Percentiles rank a stretch among this genome's conserved stretches.
Evolutionary conservation across 2,329 filamentous ascomycete species (phyloP).

Genomic region (Annulohypoxylon truncatum): DNA sequence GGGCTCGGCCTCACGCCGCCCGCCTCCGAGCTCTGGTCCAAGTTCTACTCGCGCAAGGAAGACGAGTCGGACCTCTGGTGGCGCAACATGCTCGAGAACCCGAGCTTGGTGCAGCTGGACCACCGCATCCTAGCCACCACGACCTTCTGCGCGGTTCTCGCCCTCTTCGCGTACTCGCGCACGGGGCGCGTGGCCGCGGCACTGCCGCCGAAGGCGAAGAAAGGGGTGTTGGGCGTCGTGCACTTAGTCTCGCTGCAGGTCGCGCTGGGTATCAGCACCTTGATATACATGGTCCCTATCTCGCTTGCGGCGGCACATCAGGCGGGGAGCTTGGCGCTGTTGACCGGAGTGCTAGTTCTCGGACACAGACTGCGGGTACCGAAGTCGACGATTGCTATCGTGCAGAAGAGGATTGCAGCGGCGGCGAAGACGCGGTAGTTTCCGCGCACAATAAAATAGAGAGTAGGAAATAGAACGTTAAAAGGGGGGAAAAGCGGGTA

Average conservation of each 20-base stretch:
- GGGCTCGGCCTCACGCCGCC: constrained; percentile 85
- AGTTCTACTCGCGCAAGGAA: constrained; percentile 83
- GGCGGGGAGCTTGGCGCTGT: constrained; percentile 84
- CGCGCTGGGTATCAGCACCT: constrained; percentile 85
- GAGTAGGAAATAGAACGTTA: not conserved
- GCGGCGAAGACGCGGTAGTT: constrained; percentile 34
- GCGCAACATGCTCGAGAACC: constrained; percentile 98
- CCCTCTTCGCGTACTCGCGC: constrained; percentile 83
- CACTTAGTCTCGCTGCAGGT: constrained; percentile 87
- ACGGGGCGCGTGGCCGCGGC: constrained; percentile 67
- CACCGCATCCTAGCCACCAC: constrained; percentile 92
- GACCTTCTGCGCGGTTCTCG: constrained; percentile 84
- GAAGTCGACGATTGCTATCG: constrained; percentile 68
- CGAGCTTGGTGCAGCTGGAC: constrained; percentile 92
- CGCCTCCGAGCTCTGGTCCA: constrained; percentile 82
- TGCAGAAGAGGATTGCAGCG: constrained; percentile 62
- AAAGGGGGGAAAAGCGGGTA: not conserved
- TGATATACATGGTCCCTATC: constrained; percentile 93
- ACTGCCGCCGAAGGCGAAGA: constrained; percentile 72
- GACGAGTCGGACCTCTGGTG: constrained; percentile 90
- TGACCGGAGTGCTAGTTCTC: constrained; percentile 84
- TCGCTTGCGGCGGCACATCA: constrained; percentile 92
- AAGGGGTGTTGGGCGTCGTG: constrained; percentile 81
- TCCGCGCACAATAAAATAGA: not conserved
- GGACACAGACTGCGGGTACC: constrained; percentile 83